Base-by-base conservation (phyloP, 345 rosid genomes). In the Clarkia xantiana region DNA sequence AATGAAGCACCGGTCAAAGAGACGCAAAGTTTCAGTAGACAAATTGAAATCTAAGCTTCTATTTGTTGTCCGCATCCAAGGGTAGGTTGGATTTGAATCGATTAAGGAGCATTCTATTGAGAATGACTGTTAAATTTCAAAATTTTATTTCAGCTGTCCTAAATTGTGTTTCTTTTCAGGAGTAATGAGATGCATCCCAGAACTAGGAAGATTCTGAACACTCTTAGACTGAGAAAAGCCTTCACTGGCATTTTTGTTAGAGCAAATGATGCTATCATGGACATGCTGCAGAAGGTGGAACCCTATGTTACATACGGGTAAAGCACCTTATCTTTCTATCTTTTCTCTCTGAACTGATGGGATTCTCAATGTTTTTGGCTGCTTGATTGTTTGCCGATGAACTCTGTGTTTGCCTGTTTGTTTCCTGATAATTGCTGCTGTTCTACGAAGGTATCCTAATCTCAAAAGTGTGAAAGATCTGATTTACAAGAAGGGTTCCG, bases 271-370 rank as follows among this genome's bases (percentile, higher is more conserved):
- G 75, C 76, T 40, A 56, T 76, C 45, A 56, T 86, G 42, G 85
- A 76, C 25, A 72, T 63, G 76, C 78, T 91, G 61, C 83, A 69
- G 47, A 84, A 66, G 77, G 96, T 91, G 68, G 96, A 84, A 76
- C 95, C 95, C 0, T 84, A 78, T 14, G 71, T 87, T 10, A 91
- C 98, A 18, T 84, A 76, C 47, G 96, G 96, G 94, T 86, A 71
- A 1, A 77, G 16, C 36, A 57, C 4, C 0, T 17, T 22, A 56
- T 45, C 8, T n/a, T n/a, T n/a, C n/a, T 22, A 22, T 22, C 5
- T 2, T 5, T 22, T 22, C 25, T 22, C 25, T 22, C 25, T 22
- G 5, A 22, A 22, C 25, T 22, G 2, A 22, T 22, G 5, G 5
- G 5, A 22, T 5, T 22, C 25, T 22, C 25, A 2, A 22, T 22